Base-by-base conservation (phyloP, 2,329 filamentous ascomycete species). In the Monosporascus ibericus region DNA sequence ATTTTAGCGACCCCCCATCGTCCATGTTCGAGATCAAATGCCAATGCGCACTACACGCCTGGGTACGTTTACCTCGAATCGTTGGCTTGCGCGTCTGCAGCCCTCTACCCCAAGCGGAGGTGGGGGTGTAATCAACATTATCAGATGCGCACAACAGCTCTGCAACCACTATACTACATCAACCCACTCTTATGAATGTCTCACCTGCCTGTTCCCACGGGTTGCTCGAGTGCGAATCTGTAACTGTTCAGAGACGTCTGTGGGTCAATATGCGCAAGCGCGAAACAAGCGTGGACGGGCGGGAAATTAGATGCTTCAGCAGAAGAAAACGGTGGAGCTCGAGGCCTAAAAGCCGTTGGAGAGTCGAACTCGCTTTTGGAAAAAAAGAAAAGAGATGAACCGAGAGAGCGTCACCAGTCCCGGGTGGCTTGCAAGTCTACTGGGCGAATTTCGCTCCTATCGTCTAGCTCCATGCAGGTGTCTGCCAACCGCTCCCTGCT, bases 1-100 rank as follows among this genome's bases (percentile, higher is more conserved):
- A 34, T 60, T 48, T 54, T 62, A 63, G 61, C 56, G 57, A 59
- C 55, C 52, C 57, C 44, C 40, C 38, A 7, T 57, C 48, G 7
- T 25, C 42, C 14, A 46, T 46, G 42, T 46, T 30, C 42, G 24
- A 46, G 24, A 46, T 46, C 42, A 46, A 34, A 24, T 46, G 24
- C 20, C 22, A 46, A 46, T 46, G 42, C 38, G 38, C 38, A 40
- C 3, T 15, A 8, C 38, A 40, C 38, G 9, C 8, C 38, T 20
- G 18, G 30, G 30, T 34, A 34, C 39, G 8, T 20, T 20, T 42
- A 20, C 39, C 22, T 24, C n/a, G 11, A 42, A 42, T 42, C 18
- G 39, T 22, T 30, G 22, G 9, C 27, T 27, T 8, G 15, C 24
- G 25, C 15, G 15, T 48, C 24, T 15, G 30, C 47, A 34, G 27